Conservation (phyloP, 2,329 filamentous ascomycete genomes). For the Alternaria ventricosa region DNA sequence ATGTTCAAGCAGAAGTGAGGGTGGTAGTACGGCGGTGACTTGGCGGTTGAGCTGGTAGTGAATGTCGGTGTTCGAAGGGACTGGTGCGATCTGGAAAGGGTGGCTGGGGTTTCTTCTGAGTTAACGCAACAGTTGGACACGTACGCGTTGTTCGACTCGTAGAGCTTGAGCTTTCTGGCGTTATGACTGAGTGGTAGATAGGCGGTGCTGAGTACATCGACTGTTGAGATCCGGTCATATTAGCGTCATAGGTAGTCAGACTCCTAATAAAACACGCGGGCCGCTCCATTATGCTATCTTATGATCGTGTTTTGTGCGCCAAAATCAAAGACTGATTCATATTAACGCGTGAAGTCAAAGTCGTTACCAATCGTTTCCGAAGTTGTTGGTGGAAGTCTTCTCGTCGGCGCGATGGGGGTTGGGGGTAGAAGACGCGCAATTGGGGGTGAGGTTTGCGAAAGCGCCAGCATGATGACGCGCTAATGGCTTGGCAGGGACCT, state of each 20-base stretch:
- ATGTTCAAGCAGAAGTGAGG: not conserved
- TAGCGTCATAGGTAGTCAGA: accelerated
- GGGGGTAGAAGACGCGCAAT: not conserved
- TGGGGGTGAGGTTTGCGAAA: not conserved
- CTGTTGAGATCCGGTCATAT: not conserved
- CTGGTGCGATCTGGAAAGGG: not conserved
- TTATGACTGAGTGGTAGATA: not conserved
- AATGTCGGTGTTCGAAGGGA: not conserved
- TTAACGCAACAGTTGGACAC: not conserved
- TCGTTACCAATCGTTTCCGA: not conserved
- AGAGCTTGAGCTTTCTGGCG: not conserved
- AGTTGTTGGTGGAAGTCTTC: not conserved
- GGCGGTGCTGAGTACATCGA: not conserved
- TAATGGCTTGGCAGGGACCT: not conserved
- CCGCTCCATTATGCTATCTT: not conserved
- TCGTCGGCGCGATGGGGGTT: not conserved
- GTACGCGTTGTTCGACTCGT: not conserved
- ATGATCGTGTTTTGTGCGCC: not conserved
- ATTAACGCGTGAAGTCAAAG: not conserved
- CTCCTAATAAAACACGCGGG: not conserved
- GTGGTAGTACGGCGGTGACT: not conserved
- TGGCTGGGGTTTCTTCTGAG: not conserved
- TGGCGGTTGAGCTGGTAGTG: not conserved
- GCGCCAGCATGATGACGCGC: not conserved
- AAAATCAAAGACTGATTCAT: not conserved